phyloP scores from a whole-genome alignment of 2,329 filamentous ascomycete genomes.

The Rutstroemia sp. region DNA sequence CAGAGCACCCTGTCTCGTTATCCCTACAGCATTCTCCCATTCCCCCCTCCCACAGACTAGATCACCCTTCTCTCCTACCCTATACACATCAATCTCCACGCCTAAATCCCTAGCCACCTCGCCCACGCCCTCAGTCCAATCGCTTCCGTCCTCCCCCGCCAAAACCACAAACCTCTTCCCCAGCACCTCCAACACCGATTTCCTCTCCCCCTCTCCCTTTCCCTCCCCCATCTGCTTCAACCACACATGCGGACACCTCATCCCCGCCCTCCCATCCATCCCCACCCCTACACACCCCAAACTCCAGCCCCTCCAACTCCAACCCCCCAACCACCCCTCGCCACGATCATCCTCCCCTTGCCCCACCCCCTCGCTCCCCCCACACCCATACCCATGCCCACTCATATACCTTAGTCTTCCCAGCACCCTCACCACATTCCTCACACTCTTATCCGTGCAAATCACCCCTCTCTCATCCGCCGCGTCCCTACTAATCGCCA shows the following conservation, averaged over 20 bases:
- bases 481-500: conserved; percentile 6
- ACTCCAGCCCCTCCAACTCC: conserved; percentile 28
- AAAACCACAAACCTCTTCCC: conserved; percentile 26
- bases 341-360: neutral
- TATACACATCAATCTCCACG: conserved; percentile 13
- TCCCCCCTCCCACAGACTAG: conserved; percentile 10
- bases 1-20: conserved; percentile 26
- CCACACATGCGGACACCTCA: conserved; percentile 30
- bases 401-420: conserved; percentile 2
- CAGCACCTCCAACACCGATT: conserved; percentile 28
- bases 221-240: conserved; percentile 10
- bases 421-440: neutral
- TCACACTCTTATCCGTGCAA: neutral
- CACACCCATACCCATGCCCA: conserved; percentile 15
- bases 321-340: conserved; percentile 15
- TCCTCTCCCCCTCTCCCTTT: conserved; percentile 27
- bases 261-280: conserved; percentile 27
- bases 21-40: conserved; percentile 23
- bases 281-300: conserved; percentile 21
- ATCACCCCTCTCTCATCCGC: conserved; percentile 14
- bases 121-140: conserved; percentile 13
- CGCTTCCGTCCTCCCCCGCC: conserved; percentile 16
- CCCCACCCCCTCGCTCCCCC: conserved; percentile 5
- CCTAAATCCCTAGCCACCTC: conserved; percentile 5
- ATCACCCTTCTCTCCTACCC: conserved; percentile 11